Evolutionary conservation across 2,329 filamentous ascomycete genomes (phyloP).

Genomic region (Xylaria sp.): DNA sequence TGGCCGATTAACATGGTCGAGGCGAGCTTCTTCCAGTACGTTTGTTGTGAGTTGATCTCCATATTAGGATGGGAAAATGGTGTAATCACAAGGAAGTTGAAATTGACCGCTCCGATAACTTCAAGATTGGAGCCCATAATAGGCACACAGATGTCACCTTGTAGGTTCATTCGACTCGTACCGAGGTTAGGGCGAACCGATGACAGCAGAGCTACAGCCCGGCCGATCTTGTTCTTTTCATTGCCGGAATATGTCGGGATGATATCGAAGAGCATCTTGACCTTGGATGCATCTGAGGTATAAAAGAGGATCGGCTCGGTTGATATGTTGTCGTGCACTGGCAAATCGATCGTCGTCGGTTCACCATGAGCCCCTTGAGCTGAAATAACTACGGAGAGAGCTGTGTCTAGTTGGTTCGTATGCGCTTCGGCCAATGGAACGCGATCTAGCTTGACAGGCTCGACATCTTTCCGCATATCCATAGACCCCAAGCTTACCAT

Average conservation of each 20-base stretch:
- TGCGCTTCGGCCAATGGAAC: slow-evolving; percentile 91
- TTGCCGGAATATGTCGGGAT: slow-evolving; percentile 94
- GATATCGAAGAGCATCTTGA: slow-evolving; percentile 93
- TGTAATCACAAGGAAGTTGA: slow-evolving; percentile 95
- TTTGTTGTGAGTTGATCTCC: slow-evolving; percentile 88
- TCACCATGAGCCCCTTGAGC: slow-evolving; percentile 88
- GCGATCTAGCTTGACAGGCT: slow-evolving; percentile 86
- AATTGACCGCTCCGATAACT: slow-evolving; percentile 93
- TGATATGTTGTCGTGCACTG: slow-evolving; percentile 91
- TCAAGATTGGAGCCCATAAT: slow-evolving; percentile 88
- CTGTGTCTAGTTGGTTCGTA: slow-evolving; percentile 92
- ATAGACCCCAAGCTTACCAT: slow-evolving; percentile 94
- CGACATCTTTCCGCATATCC: slow-evolving; percentile 85
- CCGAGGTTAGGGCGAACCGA: slow-evolving; percentile 86
- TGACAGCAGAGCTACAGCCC: slow-evolving; percentile 87
- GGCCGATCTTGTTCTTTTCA: slow-evolving; percentile 87
- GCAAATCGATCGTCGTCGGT: slow-evolving; percentile 88
- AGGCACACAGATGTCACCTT: slow-evolving; percentile 91
- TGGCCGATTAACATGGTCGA: slow-evolving; percentile 85
- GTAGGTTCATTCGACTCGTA: slow-evolving; percentile 86
- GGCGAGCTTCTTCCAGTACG: slow-evolving; percentile 94
- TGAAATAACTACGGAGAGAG: slow-evolving; percentile 89
- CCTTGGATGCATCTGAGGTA: slow-evolving; percentile 78
- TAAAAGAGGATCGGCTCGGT: slow-evolving; percentile 95
- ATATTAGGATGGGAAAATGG: slow-evolving; percentile 95